phyloP scores from a whole-genome alignment of 176 grass and related monocot species.

The Oryza glumipatula region DNA sequence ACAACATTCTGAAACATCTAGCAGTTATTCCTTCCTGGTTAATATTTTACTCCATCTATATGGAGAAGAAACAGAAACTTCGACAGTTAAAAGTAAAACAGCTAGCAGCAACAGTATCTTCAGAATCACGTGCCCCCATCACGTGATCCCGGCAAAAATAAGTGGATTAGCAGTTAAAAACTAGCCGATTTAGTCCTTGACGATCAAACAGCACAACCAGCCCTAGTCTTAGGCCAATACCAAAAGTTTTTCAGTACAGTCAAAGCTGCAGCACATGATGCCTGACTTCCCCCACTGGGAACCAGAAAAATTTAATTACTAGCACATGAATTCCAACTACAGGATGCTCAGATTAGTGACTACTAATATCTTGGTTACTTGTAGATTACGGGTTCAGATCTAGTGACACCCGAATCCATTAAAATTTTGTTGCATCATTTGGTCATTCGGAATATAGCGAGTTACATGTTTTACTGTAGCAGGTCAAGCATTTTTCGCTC shows the following conservation, averaged over 20 bases:
- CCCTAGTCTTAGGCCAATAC: conserved; percentile 34
- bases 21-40: not conserved
- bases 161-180: conserved; percentile 40
- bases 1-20: not conserved
- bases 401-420: not conserved
- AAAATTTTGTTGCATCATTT: no score
- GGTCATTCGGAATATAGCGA: no score
- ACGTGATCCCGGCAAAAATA: conserved; percentile 37
- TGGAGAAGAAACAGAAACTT: conserved; percentile 27
- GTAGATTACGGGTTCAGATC: not conserved
- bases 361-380: conserved; percentile 11
- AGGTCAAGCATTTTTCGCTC: no score
- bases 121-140: conserved; percentile 22
- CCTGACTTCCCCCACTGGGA: conserved; percentile 9
- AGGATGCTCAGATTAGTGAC: conserved; percentile 1
- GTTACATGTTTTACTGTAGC: no score
- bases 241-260: conserved; percentile 37
- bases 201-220: conserved; percentile 3
- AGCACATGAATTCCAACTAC: conserved; percentile 47
- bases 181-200: not conserved
- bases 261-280: conserved; percentile 62
- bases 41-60: not conserved
- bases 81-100: conserved; percentile 28
- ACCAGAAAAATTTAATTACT: conserved; percentile 27
- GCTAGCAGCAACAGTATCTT: not conserved